These are phyloP conservation scores for Yamadazyma kanchanaburiensis DNA, from an alignment of 1,139 yeast genomes.

Conservation along the genomic window DNA sequence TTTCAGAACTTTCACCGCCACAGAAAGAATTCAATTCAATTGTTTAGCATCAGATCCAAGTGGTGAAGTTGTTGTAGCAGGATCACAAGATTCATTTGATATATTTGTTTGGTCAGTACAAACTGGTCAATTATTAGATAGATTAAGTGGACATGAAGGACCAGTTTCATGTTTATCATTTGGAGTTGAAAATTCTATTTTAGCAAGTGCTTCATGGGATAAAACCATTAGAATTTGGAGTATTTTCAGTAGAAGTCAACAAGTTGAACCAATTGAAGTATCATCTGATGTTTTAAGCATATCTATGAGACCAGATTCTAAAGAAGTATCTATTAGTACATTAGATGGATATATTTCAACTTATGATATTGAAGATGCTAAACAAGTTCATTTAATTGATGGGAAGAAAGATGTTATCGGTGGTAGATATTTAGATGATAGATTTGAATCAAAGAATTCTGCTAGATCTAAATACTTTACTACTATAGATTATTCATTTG, in stretches of 20 bases:
- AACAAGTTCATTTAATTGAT: slow-evolving; percentile 80
- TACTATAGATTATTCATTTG: slow-evolving; percentile 80
- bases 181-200: slow-evolving; percentile 71
- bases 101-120: slow-evolving; percentile 97
- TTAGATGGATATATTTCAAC: slow-evolving; percentile 84
- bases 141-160: slow-evolving; percentile 91
- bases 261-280: slow-evolving; percentile 87
- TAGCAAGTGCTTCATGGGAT: slow-evolving; percentile 97
- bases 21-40: slow-evolving; percentile 82
- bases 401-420: slow-evolving; percentile 80
- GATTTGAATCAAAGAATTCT: slow-evolving; percentile 77
- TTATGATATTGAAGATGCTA: slow-evolving; percentile 80
- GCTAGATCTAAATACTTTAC: slow-evolving; percentile 83
- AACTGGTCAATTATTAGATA: slow-evolving; percentile 85
- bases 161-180: slow-evolving; percentile 89
- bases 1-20: slow-evolving; percentile 90
- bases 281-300: slow-evolving; percentile 83
- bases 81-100: slow-evolving; percentile 85
- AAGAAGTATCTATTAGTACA: slow-evolving; percentile 83
- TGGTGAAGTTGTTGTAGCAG: slow-evolving; percentile 96
- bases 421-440: slow-evolving; percentile 83
- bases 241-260: slow-evolving; percentile 78
- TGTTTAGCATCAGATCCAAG: slow-evolving; percentile 94
- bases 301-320: slow-evolving; percentile 88
- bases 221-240: slow-evolving; percentile 92